These are phyloP conservation scores for Gossypium rotundifolium DNA, from an alignment of 345 rosid species.

Conservation along the genomic window DNA sequence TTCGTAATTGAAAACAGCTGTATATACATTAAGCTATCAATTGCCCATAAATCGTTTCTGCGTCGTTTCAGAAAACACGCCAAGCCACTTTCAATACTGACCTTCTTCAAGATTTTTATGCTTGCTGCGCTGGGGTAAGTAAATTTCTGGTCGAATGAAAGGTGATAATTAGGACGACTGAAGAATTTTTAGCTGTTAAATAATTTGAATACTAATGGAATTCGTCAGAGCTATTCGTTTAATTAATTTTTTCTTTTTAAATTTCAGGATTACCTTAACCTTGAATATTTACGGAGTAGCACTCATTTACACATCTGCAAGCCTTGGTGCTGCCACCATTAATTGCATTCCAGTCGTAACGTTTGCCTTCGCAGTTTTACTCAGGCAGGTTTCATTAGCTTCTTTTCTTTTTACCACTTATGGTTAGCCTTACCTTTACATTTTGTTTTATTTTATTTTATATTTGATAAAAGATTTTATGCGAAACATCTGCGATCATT, in stretches of 20 bases:
- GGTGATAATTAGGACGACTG: too few relatives aligned
- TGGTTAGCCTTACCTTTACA: background rate
- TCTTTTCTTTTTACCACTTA: background rate
- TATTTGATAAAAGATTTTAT: background rate
- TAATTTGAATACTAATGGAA: background rate
- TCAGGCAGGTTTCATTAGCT: conserved; percentile 1
- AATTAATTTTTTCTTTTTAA: background rate
- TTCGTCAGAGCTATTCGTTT: background rate
- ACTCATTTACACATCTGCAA: conserved; percentile 16
- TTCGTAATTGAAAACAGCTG: background rate
- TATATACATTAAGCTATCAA: too few relatives aligned
- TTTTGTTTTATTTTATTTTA: background rate
- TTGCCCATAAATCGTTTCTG: background rate
- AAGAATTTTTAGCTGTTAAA: too few relatives aligned
- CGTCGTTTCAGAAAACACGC: conserved; percentile 8
- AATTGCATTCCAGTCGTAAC: conserved; percentile 19
- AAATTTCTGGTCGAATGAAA: background rate
- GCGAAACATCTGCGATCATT: background rate
- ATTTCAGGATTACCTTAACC: conserved; percentile 14
- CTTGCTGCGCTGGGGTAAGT: conserved; percentile 19
- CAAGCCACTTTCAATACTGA: background rate
- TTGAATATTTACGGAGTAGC: conserved; percentile 12
- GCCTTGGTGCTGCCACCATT: conserved; percentile 10
- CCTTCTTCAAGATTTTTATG: conserved; percentile 17
- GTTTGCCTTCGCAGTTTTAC: conserved; percentile 17